Base-by-base conservation (phyloP, 371 early-diverging fungal genomes). In the Mortierella polycephala region DNA sequence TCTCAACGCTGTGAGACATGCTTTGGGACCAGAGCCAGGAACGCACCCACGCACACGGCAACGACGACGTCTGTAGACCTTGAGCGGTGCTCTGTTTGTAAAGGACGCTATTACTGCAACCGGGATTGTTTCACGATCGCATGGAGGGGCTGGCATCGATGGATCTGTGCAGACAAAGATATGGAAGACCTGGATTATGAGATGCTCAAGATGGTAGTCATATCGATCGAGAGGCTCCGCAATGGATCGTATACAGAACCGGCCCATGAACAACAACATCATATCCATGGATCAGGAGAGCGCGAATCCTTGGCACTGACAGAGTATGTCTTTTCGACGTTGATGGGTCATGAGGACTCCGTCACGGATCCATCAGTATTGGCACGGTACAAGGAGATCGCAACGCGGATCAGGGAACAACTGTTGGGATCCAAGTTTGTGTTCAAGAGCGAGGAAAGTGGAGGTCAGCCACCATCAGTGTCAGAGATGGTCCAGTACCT, bases 401-500 rank as follows among this genome's bases (percentile, higher is more conserved):
- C 79, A 6, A 68, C 67, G 44, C 20, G 42, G 39, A 53, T 69
- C 56, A 65, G 65, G 16, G 64, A 79, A 23, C 69, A 69, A 16
- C 61, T 79, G 57, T 20, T 59, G 8, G 10, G 39, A 47, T 62
- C 62, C 72, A 79, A 69, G 23, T 72, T 72, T 47, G 50, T 55
- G 41, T 79, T 79, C 67, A 79, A 72, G 63, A 72, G 79, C 50
- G 55, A 55, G 42, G 10, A 0, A 16, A 72, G 73, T 23, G 49
- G 20, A 45, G 71, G 66, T 13, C 42, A 44, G 5, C 73, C 73
- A 18, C 79, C 79, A 0, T 69, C 79, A 39, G 60, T 79, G 4
- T 18, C 58, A 16, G 81, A 85, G 39, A 57, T 86, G 9, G 75
- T 92, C 21, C 83, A 84, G 20, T 83, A 82, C 44, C 80, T 93